Evolutionary conservation across 1,284 basidiomycete genomes (phyloP).

Genomic region (Apiotrichum laibachii): DNA sequence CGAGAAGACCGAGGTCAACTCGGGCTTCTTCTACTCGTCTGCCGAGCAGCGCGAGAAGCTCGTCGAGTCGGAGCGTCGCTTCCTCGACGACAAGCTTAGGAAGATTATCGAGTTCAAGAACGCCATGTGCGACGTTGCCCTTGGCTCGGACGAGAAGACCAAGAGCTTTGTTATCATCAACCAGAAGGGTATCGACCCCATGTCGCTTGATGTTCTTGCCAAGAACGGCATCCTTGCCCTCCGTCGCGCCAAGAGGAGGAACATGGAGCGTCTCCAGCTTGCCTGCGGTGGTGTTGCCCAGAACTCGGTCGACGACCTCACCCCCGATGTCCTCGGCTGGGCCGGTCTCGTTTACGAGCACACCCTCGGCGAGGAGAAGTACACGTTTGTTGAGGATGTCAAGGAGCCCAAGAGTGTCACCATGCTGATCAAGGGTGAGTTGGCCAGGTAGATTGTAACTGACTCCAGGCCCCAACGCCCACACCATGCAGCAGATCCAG

Average conservation of each 20-base stretch:
- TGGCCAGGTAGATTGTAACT: background rate
- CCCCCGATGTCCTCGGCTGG: constrained; percentile 88
- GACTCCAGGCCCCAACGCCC: constrained; percentile 73
- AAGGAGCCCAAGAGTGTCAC: constrained; percentile 96
- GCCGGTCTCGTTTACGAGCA: constrained; percentile 99
- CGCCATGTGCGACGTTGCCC: constrained; percentile 86
- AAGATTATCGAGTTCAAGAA: constrained; percentile 99
- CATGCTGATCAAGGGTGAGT: constrained; percentile 83
- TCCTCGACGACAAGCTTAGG: constrained; percentile 90
- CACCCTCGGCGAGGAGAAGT: constrained; percentile 98
- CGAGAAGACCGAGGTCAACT: constrained; percentile 99
- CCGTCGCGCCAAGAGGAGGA: constrained; percentile 91
- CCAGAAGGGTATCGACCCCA: constrained; percentile 98
- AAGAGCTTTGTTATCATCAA: constrained; percentile 96
- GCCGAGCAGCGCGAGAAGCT: constrained; percentile 98
- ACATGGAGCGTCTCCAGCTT: constrained; percentile 93
- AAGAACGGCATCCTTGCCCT: constrained; percentile 97
- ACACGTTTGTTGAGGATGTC: constrained; percentile 96
- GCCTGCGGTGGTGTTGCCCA: constrained; percentile 93
- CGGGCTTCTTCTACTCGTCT: constrained; percentile 98
- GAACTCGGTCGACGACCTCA: constrained; percentile 96
- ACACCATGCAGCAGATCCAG: constrained; percentile 95
- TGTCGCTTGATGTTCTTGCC: constrained; percentile 91
- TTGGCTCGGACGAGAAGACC: constrained; percentile 61
- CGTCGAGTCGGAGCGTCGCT: constrained; percentile 92